Conservation (phyloP, 441 rosid species). For the Omphalea diandra region DNA sequence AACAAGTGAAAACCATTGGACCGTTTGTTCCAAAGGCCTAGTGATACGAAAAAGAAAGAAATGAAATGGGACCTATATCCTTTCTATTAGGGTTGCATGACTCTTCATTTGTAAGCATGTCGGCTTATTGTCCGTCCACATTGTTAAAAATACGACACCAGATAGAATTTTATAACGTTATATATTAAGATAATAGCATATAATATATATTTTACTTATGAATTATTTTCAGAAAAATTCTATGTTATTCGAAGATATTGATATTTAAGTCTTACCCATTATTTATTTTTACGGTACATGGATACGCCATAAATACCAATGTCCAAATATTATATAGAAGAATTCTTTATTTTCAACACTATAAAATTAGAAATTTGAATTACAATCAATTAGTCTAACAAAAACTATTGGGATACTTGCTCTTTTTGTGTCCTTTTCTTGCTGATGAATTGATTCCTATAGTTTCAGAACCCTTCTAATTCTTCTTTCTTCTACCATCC, state of each 20-base stretch:
- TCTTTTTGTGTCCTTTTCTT: neutral
- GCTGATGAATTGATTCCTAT: neutral
- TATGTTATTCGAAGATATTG: no score
- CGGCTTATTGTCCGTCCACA: conserved; percentile 31
- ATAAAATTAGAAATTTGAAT: no score
- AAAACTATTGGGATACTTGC: no score
- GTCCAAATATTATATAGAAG: no score
- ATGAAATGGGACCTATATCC: neutral
- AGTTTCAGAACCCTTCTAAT: neutral
- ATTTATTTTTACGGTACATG: no score
- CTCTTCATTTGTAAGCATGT: conserved; percentile 46
- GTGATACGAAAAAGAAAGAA: neutral
- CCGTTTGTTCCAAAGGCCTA: neutral
- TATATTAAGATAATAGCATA: neutral
- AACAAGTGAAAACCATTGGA: neutral
- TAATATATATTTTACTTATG: no score
- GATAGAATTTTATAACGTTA: no score
- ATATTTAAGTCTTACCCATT: no score
- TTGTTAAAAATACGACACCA: neutral
- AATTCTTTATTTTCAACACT: no score
- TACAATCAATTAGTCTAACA: no score
- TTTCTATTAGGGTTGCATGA: conserved; percentile 8
- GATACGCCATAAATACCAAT: no score
- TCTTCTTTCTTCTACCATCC: conserved; percentile 5
- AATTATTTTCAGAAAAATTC: no score